Base-by-base conservation (phyloP, 1,284 basidiomycete species). In the Fistulinella staudtii region DNA sequence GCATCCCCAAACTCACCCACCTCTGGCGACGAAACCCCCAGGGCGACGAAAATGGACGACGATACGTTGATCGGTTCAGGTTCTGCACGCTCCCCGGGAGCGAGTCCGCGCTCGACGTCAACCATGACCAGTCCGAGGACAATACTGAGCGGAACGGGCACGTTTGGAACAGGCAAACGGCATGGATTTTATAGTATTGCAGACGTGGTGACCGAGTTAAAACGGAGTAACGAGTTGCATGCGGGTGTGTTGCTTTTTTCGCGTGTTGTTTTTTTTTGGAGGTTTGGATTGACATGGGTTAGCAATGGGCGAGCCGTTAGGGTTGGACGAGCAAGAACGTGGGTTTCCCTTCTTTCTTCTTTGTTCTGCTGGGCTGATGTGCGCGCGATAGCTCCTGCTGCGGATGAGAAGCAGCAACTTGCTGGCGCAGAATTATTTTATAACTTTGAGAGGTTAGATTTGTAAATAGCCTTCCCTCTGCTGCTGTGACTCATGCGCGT, bases 401-500 rank as follows among this genome's bases (percentile, higher is more conserved):
- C 49, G 11, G 62, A 61, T 22, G 62, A 61, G 42, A 50, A 48
- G 14, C 62, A 58, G 22, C 47, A 66, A 36, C 39, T 43, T 4
- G 51, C 45, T 22, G 56, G 58, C 23, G 52, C 51, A 24, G 51
- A 36, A 20, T 18, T 60, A 15, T 57, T 67, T 31, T 52, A 44
- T 34, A 30, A 41, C 17, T 63, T 66, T 3, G 59, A 56, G 36
- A 54, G 28, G 64, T 52, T 18, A 23, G 53, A 4, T 38, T 4
- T 22, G 15, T 28, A 20, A 9, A n/a, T 3, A 3, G 22, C 3
- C 14, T 35, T 13, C 8, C 20, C 20, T 22, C 14, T 33, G 1
- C 11, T n/a, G n/a, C 21, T 43, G 27, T 36, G 10, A 3, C 31
- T n/a, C 34, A 41, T n/a, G n/a, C 10, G 17, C 11, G 6, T 36